Percentiles rank a stretch among this genome's conserved stretches.
These are phyloP conservation scores for Petunia axillaris DNA, from an alignment of 257 asterid species.

Conservation along the genomic window DNA sequence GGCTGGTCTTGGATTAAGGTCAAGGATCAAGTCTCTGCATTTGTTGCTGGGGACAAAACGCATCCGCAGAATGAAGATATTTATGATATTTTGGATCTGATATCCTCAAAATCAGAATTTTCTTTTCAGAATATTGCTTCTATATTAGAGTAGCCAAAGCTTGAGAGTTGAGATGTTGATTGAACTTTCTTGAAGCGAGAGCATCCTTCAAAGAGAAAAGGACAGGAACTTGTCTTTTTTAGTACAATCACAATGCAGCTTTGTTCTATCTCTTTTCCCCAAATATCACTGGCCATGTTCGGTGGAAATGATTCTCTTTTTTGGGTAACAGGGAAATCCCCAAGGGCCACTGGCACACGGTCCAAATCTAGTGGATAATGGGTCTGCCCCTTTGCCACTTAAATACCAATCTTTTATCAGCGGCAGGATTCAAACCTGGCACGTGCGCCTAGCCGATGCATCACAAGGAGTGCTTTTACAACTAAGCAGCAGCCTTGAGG, in stretches of 20 bases:
- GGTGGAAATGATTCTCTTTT: too few relatives aligned
- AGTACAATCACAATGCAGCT: not conserved
- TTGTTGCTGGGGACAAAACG: slow-evolving; percentile 68
- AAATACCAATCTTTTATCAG: too few relatives aligned
- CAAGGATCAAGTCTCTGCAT: slow-evolving; percentile 61
- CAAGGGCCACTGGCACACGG: too few relatives aligned
- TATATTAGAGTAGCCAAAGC: slow-evolving; percentile 19
- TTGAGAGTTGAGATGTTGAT: not conserved
- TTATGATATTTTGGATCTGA: slow-evolving; percentile 53
- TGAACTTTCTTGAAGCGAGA: not conserved
- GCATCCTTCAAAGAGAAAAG: not conserved
- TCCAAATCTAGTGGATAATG: too few relatives aligned
- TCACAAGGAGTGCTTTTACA: too few relatives aligned
- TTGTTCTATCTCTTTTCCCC: not conserved
- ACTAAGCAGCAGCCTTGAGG: too few relatives aligned
- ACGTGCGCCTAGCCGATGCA: too few relatives aligned
- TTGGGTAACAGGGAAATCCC: too few relatives aligned
- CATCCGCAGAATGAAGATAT: slow-evolving; percentile 58
- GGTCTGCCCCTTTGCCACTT: too few relatives aligned
- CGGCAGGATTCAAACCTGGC: too few relatives aligned
- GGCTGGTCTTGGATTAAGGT: slow-evolving; percentile 93
- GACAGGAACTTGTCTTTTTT: not conserved
- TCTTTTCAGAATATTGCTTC: slow-evolving; percentile 42
- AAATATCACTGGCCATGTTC: not conserved
- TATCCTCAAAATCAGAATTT: slow-evolving; percentile 46